A percentile compares a stretch with the other conserved stretches of the same genome.
Evolutionary conservation across 805 yeast species (phyloP).

Genomic region (Yarrowia phangngaensis): DNA sequence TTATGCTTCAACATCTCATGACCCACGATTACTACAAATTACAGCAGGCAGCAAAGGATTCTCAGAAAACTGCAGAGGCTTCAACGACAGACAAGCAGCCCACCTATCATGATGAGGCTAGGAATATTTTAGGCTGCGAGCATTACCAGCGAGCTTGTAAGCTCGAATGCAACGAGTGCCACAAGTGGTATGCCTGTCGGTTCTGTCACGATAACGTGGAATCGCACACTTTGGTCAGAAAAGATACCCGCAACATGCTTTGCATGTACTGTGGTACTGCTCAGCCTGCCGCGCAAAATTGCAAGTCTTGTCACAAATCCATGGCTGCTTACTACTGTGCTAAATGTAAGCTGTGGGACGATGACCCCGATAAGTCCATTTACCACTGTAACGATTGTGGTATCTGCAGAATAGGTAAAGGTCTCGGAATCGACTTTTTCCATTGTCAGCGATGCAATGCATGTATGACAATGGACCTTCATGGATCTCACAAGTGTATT

Average conservation of each 20-base stretch:
- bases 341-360: slow-evolving; percentile 78
- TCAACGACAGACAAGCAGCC: slow-evolving; percentile 43
- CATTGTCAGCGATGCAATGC: slow-evolving; percentile 89
- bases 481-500: slow-evolving; percentile 75
- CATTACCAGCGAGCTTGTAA: slow-evolving; percentile 85
- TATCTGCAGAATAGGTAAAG: slow-evolving; percentile 84
- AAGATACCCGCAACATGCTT: slow-evolving; percentile 60
- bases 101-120: slow-evolving; percentile 45
- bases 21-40: slow-evolving; percentile 37
- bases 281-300: slow-evolving; percentile 67
- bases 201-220: slow-evolving; percentile 68
- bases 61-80: slow-evolving; percentile 3
- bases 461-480: slow-evolving; percentile 75
- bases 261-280: slow-evolving; percentile 78
- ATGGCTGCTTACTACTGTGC: slow-evolving; percentile 76
- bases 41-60: slow-evolving; percentile 5
- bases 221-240: slow-evolving; percentile 56
- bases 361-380: slow-evolving; percentile 66
- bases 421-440: slow-evolving; percentile 82
- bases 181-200: slow-evolving; percentile 74
- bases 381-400: slow-evolving; percentile 94
- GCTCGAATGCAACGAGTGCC: slow-evolving; percentile 71
- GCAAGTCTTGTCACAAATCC: slow-evolving; percentile 61
- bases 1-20: slow-evolving; percentile 40
- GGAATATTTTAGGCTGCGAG: slow-evolving; percentile 61